Evolutionary conservation across 495 filamentous ascomycete genomes (phyloP).

Genomic region (Aspergillus carlsbadensis): DNA sequence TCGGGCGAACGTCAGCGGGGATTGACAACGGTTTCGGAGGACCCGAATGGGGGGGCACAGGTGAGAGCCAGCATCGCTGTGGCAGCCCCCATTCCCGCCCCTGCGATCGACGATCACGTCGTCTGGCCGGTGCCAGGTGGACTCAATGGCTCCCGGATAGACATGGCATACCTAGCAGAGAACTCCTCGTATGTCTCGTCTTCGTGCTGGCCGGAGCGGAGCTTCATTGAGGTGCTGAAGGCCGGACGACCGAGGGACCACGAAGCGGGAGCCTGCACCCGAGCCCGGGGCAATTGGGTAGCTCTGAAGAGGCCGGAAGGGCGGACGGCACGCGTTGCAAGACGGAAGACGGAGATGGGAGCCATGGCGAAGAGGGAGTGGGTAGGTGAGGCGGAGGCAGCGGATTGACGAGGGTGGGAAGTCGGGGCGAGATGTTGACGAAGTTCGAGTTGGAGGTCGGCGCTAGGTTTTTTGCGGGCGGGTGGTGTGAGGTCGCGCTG

Average conservation of each 20-base stretch:
- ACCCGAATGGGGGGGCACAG: neutral
- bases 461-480: conserved; percentile 44
- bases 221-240: conserved; percentile 69
- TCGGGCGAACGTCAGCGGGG: conserved; percentile 8
- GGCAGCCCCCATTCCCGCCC: neutral
- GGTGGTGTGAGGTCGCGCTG: conserved; percentile 44
- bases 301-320: conserved; percentile 58
- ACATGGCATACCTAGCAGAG: conserved; percentile 78
- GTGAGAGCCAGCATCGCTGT: neutral
- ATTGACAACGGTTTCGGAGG: conserved; percentile 5
- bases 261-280: conserved; percentile 54
- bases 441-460: conserved; percentile 34
- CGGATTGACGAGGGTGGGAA: conserved; percentile 37
- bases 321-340: conserved; percentile 65
- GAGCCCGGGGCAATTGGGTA: conserved; percentile 58
- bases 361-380: conserved; percentile 51
- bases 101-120: conserved; percentile 11
- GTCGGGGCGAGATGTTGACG: conserved; percentile 33
- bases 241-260: conserved; percentile 52
- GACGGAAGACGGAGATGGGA: conserved; percentile 66
- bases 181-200: conserved; percentile 99
- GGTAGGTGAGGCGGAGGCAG: conserved; percentile 24
- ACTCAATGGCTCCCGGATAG: conserved; percentile 30
- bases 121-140: neutral
- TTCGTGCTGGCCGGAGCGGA: conserved; percentile 61